A percentile compares a stretch with the other conserved stretches of the same genome.
Evolutionary conservation across 257 asterid species (phyloP).

Genomic region (Henckelia pumila): DNA sequence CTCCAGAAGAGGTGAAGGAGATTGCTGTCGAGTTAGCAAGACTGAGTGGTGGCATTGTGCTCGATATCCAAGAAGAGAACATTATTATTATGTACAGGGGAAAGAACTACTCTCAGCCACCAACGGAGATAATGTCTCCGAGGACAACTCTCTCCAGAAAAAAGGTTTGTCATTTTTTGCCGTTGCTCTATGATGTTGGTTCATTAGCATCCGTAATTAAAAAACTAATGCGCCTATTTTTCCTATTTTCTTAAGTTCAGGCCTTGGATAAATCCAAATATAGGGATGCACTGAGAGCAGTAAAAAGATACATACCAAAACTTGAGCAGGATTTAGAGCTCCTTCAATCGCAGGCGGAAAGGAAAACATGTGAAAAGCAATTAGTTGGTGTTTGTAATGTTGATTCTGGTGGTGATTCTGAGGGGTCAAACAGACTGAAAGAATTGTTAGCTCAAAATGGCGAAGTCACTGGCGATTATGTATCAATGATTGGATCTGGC

Average conservation of each 20-base stretch:
- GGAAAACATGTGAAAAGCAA: conserved; percentile 30
- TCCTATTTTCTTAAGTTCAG: conserved; percentile 39
- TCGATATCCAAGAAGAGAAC: conserved; percentile 73
- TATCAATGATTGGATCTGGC: conserved; percentile 38
- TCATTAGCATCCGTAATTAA: neutral
- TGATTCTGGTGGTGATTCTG: conserved; percentile 33
- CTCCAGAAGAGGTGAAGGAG: conserved; percentile 85
- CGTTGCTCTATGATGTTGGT: neutral
- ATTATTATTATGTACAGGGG: conserved; percentile 95
- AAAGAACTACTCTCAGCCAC: conserved; percentile 94
- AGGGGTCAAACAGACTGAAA: conserved; percentile 57
- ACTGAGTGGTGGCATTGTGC: conserved; percentile 96
- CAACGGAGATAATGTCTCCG: conserved; percentile 97
- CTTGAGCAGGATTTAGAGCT: conserved; percentile 87
- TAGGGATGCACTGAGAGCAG: conserved; percentile 82
- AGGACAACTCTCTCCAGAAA: conserved; percentile 79
- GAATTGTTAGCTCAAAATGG: conserved; percentile 50
- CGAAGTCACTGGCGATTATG: conserved; percentile 34
- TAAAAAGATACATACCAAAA: conserved; percentile 68
- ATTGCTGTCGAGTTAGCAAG: conserved; percentile 88
- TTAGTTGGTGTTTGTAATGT: conserved; percentile 28
- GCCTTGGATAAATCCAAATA: conserved; percentile 94
- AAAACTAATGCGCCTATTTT: conserved; percentile 21
- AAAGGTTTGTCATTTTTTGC: conserved; percentile 54
- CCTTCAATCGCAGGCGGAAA: conserved; percentile 66